Conservation (phyloP, 129 eudicot genomes). For the Rutidosis leptorrhynchoides region DNA sequence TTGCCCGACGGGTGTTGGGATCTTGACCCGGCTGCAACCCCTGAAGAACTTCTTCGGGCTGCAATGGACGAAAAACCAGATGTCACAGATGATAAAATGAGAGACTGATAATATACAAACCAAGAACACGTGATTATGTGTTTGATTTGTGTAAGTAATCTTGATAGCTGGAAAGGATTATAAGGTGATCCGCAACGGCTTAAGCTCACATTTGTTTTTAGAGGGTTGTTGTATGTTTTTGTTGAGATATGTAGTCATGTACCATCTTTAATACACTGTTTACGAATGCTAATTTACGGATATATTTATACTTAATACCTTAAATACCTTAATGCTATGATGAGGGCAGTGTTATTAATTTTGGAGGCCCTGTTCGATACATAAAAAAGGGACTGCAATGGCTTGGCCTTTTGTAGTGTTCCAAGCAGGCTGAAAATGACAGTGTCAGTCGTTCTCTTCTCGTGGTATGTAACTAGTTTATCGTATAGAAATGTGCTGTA, state of each 20-base stretch:
- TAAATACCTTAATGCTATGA: slow-evolving; percentile 6
- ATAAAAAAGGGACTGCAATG: too few relatives aligned
- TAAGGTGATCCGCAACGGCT: slow-evolving; percentile 43
- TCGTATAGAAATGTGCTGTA: neutral
- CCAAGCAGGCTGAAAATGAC: neutral
- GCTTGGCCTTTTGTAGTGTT: neutral
- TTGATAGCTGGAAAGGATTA: slow-evolving; percentile 58
- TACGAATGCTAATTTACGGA: too few relatives aligned
- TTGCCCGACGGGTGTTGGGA: slow-evolving; percentile 99
- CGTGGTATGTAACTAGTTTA: neutral
- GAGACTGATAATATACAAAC: slow-evolving; percentile 34
- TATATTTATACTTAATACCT: slow-evolving; percentile 11
- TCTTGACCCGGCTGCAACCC: slow-evolving; percentile 97
- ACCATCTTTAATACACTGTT: slow-evolving; percentile 34
- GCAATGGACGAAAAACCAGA: slow-evolving; percentile 28
- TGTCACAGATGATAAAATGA: slow-evolving; percentile 17
- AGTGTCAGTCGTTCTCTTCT: neutral
- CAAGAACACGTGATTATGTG: slow-evolving; percentile 26
- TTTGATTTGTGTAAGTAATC: slow-evolving; percentile 23
- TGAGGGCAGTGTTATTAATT: too few relatives aligned
- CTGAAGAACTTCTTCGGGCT: slow-evolving; percentile 75
- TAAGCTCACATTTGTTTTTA: slow-evolving; percentile 44
- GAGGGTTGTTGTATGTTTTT: slow-evolving; percentile 39
- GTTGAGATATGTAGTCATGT: slow-evolving; percentile 53
- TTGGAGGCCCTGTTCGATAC: too few relatives aligned